Percentiles rank a stretch among this genome's conserved stretches.
phyloP scores from a whole-genome alignment of 208 protist genomes.

The Leishmania mexicana region DNA sequence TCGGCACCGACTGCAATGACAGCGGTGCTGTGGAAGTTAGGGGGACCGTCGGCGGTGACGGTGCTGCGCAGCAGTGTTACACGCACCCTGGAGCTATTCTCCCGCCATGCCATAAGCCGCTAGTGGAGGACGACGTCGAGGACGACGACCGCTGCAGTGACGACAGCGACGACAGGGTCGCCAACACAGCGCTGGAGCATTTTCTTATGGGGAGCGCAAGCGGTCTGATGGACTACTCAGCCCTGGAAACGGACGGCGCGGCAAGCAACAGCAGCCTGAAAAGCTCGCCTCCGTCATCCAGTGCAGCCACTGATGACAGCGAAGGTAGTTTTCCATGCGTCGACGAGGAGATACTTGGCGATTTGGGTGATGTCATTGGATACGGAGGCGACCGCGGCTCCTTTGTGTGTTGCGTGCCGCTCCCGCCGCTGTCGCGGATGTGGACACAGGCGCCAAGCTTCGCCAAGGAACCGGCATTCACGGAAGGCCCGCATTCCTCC shows the following conservation, averaged over 20 bases:
- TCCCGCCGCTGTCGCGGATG: conserved; percentile 8
- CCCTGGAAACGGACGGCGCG: not conserved
- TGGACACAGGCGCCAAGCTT: not conserved
- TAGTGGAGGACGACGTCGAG: conserved; percentile 33
- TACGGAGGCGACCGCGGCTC: conserved; percentile 76
- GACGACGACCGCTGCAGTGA: conserved; percentile 2
- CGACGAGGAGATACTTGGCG: conserved; percentile 25
- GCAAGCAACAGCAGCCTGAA: not conserved
- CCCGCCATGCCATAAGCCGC: conserved; percentile 1
- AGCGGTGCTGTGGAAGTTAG: not conserved
- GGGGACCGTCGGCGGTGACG: not conserved
- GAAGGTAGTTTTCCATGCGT: conserved; percentile 10
- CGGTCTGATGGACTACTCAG: not conserved
- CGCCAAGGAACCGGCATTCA: not conserved
- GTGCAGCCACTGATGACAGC: not conserved
- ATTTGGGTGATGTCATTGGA: conserved; percentile 47
- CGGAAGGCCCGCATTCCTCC: too few species aligned
- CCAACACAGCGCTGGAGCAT: conserved; percentile 10
- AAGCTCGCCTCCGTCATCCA: not conserved
- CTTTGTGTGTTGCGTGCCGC: conserved; percentile 58
- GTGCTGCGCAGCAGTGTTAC: not conserved
- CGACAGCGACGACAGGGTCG: not conserved
- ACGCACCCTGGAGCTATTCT: not conserved
- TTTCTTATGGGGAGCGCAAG: conserved; percentile 3
- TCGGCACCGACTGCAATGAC: not conserved